phyloP scores from a whole-genome alignment of 495 filamentous ascomycete genomes.

The Emericellopsis terricola region DNA sequence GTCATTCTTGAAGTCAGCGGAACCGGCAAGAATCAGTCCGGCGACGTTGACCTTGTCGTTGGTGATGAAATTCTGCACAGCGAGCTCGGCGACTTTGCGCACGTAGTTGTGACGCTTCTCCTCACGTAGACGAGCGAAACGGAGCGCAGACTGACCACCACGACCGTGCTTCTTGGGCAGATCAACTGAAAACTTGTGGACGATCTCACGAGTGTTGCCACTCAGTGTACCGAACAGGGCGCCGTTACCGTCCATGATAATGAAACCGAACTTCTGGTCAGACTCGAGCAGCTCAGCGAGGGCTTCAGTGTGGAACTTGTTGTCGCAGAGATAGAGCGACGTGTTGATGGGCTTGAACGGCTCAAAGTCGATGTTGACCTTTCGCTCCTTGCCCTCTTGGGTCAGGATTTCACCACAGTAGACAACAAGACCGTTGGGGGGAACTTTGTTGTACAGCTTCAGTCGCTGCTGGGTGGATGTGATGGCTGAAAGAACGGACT shows the following conservation, averaged over 20 bases:
- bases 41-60: slow-evolving; percentile 95
- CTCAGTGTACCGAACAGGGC: slow-evolving; percentile 91
- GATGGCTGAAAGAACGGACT: slow-evolving; percentile 92
- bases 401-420: slow-evolving; percentile 99
- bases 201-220: slow-evolving; percentile 89
- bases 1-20: slow-evolving; percentile 98
- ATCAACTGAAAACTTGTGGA: slow-evolving; percentile 95
- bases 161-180: slow-evolving; percentile 98
- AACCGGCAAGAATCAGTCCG: slow-evolving; percentile 86
- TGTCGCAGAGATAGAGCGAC: slow-evolving; percentile 96
- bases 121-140: slow-evolving; percentile 98
- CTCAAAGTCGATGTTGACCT: slow-evolving; percentile 99
- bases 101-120: slow-evolving; percentile 99
- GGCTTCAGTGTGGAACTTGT: slow-evolving; percentile 98
- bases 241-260: slow-evolving; percentile 98
- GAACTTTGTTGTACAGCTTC: slow-evolving; percentile 96
- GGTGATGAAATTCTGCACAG: slow-evolving; percentile 96
- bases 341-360: slow-evolving; percentile 99
- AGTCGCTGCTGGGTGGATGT: slow-evolving; percentile 97
- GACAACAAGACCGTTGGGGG: slow-evolving; percentile 89
- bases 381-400: slow-evolving; percentile 91
- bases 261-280: slow-evolving; percentile 97
- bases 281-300: slow-evolving; percentile 91
- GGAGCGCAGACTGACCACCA: slow-evolving; percentile 96
- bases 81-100: slow-evolving; percentile 91